Evolutionary conservation across 441 rosid species (phyloP), one percentile per base, ranked within the genome.

Genomic region (Viola pubescens): DNA sequence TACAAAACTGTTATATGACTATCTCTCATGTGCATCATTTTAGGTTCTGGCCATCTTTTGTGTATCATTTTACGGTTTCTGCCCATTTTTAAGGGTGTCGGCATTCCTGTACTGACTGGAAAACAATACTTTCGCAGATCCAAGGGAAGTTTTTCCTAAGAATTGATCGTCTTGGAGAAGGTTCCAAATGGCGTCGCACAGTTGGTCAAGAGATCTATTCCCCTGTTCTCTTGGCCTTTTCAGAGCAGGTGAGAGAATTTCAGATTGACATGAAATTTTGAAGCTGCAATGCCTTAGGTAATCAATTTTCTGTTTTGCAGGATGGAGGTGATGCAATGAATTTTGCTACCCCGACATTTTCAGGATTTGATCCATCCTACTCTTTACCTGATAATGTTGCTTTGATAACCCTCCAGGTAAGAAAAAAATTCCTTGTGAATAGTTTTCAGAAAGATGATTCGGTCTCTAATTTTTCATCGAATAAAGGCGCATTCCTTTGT

Each of bases 131-230:
- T 56, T 43, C 55, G 48, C 61, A 77, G 81, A 64, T 74, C 53
- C 75, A 69, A 67, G 87, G 87, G 37, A 82, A 74, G 58, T 73
- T 66, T 56, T 78, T 73, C 49, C 58, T 75, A 63, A 59, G 72
- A 61, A 75, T 78, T 61, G 82, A 81, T 56, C 69, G 19, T 1
- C 44, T 73, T 6, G 82, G 85, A 51, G 81, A 78, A 58, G 85
- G 85, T 64, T 77, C 85, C 42, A 71, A 60, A 57, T 81, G 85
- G 82, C 79, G 85, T 46, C 77, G 77, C 13, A 59, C 79, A 69
- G 68, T 56, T 64, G 82, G 82, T 47, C 82, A 78, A 61, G 82
- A 81, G 69, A 75, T 81, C 58, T 81, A 71, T 61, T 81, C 85
- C 13, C 85, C 82, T 16, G 70, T 75, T 58, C 71, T 81, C 40